A percentile compares a stretch with the other conserved stretches of the same genome.
phyloP scores from a whole-genome alignment of 352 stramenopile genomes.

The Phytophthora brassicae region DNA sequence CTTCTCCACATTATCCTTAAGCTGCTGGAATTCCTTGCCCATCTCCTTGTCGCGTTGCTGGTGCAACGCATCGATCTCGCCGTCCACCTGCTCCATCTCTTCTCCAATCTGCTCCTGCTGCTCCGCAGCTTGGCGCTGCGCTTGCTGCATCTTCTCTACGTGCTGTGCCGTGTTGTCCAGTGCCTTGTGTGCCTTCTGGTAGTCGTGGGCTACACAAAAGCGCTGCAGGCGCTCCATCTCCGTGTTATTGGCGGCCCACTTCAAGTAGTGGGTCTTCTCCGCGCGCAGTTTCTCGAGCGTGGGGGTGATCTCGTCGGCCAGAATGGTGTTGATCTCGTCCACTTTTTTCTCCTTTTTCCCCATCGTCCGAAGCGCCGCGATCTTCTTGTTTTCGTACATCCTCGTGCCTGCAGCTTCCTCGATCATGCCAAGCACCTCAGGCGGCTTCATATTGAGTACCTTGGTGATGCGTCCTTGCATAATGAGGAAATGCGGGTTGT shows the following conservation, averaged over 20 bases:
- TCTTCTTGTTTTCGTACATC: conserved; percentile 99
- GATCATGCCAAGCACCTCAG: conserved; percentile 99
- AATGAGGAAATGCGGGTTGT: conserved; percentile 99
- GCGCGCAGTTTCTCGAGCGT: conserved; percentile 97
- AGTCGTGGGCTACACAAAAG: conserved; percentile 98
- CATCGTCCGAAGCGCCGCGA: conserved; percentile 98
- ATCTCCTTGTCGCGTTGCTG: conserved; percentile 81
- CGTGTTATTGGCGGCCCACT: conserved; percentile 98
- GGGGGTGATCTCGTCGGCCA: conserved; percentile 98
- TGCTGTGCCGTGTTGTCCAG: conserved; percentile 87
- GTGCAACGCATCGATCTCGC: conserved; percentile 84
- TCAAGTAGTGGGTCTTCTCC: conserved; percentile 98
- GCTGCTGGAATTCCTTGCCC: conserved; percentile 79
- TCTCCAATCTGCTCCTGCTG: conserved; percentile 55
- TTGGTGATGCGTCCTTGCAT: conserved; percentile 99
- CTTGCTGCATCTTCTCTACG: conserved; percentile 88
- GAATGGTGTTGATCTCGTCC: conserved; percentile 98
- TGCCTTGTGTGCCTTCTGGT: conserved; percentile 86
- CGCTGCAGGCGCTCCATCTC: conserved; percentile 97
- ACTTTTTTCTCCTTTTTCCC: conserved; percentile 99
- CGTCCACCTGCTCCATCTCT: conserved; percentile 78
- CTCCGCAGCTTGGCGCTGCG: conserved; percentile 68
- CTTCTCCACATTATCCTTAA: conserved; percentile 81
- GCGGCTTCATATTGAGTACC: conserved; percentile 99
- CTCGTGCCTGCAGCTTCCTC: conserved; percentile 99